Base-by-base conservation (phyloP, 257 asterid species). In the Salvia splendens region DNA sequence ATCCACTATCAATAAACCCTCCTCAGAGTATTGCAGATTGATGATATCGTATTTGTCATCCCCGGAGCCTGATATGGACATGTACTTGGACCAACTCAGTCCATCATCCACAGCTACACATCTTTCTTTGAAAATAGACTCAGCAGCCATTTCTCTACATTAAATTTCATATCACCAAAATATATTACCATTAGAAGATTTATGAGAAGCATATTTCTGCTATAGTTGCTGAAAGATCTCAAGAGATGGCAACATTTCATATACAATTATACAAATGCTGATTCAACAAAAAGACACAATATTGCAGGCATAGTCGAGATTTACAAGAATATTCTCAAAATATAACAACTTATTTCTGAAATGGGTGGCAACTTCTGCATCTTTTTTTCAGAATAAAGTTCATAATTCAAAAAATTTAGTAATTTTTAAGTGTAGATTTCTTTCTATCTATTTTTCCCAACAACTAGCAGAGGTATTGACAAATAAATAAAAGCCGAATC, bases 51-150 rank as follows among this genome's bases (percentile, higher is more conserved):
- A 85, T 81, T 88, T 97, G 67, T 90, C 99, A 56, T 88, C 95
- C 28, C 86, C 79, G 7, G 91, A 86, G 61, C 99, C 99, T 10
- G 92, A 88, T 45, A 90, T 79, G 1, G 94, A 85, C 97, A 90
- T 90, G 81, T 90, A 93, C 80, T 90, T 90, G 52, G 96, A 93
- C 99, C 99, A 93, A 70, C 96, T 93, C 46, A 83, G 73, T 12
- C 99, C 95, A 77, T 87, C 87, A 9, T 88, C 89, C 76, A 90
- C 96, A 41, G 88, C 82, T 68, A 90, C 17, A 71, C 99, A 88
- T 74, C 99, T 77, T 83, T 90, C 99, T 80, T 81, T 93, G 86
- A 85, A 93, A 35, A 93, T 86, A 45, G 96, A 88, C 75, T 93
- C 99, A 28, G 95, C 96, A 52, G 97, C 96, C 73, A 83, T 61